Conservation (phyloP, 306 rosid species). For the Adenanthera pavonina region DNA sequence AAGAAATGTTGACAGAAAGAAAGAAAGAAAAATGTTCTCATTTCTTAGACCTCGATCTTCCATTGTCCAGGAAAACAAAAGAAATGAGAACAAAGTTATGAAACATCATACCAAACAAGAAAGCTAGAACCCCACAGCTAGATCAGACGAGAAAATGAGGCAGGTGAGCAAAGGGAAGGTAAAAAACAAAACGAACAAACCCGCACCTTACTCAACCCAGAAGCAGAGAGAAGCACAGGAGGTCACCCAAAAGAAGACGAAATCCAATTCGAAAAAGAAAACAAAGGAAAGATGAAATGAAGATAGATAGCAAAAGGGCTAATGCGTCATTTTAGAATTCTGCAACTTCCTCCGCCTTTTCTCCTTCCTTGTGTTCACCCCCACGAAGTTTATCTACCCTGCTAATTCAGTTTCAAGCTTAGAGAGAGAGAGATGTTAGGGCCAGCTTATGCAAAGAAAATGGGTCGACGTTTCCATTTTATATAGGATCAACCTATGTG, state of each 20-base stretch:
- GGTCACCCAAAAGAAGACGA: background rate
- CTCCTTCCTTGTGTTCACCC: background rate
- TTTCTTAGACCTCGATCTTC: conserved; percentile 36
- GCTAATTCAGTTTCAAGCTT: background rate
- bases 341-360: background rate
- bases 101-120: conserved; percentile 21
- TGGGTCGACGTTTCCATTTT: conserved; percentile 35
- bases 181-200: background rate
- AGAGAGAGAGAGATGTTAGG: conserved; percentile 39
- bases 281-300: conserved; percentile 25
- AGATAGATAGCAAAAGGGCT: conserved; percentile 15
- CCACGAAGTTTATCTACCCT: background rate
- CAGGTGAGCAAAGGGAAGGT: background rate
- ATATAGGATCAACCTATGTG: background rate
- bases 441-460: conserved; percentile 56
- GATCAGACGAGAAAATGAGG: conserved; percentile 39
- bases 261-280: background rate
- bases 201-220: conserved; percentile 11
- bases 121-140: background rate
- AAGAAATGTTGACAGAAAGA: conserved; percentile 13
- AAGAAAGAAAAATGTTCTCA: background rate
- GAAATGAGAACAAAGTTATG: background rate
- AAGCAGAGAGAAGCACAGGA: background rate
- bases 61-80: background rate
- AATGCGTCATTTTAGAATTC: conserved; percentile 44